phyloP scores from a whole-genome alignment of 2,329 filamentous ascomycete species.

The Stagonosporopsis chrysanthemi region DNA sequence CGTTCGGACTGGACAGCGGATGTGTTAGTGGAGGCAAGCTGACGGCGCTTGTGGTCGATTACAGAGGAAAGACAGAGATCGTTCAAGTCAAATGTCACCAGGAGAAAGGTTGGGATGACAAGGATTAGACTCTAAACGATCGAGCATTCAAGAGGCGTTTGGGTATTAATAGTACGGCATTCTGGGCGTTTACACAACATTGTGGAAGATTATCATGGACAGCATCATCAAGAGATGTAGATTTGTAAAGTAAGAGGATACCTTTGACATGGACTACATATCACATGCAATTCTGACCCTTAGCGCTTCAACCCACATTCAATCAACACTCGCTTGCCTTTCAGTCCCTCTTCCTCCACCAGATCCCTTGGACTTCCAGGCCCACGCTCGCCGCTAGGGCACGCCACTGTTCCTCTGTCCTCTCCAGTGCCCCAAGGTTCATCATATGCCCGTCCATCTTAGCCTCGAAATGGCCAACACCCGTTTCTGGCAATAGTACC shows the following conservation, averaged over 20 bases:
- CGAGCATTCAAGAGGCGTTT: conserved; percentile 5
- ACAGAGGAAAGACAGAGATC: conserved; percentile 46
- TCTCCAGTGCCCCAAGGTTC: conserved; percentile 48
- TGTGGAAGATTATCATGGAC: background rate
- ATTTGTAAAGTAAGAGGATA: background rate
- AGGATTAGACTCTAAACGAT: conserved; percentile 17
- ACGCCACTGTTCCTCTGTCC: conserved; percentile 52
- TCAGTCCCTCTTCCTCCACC: conserved; percentile 25
- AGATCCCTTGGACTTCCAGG: conserved; percentile 48
- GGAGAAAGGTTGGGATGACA: conserved; percentile 26
- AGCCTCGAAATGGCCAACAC: conserved; percentile 41
- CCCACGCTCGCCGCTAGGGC: conserved; percentile 43
- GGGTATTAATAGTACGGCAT: conserved; percentile 9
- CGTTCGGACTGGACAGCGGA: conserved; percentile 83
- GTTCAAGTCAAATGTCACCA: conserved; percentile 52
- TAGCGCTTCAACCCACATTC: conserved; percentile 4
- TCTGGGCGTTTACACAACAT: conserved; percentile 13
- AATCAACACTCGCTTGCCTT: conserved; percentile 2
- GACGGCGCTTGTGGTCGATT: conserved; percentile 78
- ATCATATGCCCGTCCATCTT: conserved; percentile 55
- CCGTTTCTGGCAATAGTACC: conserved; percentile 49
- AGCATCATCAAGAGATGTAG: background rate
- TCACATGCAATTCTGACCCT: background rate
- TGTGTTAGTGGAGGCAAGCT: conserved; percentile 80
- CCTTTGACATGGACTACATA: background rate